phyloP scores from a whole-genome alignment of 2,329 filamentous ascomycete genomes.

The Microdochium paspali region DNA sequence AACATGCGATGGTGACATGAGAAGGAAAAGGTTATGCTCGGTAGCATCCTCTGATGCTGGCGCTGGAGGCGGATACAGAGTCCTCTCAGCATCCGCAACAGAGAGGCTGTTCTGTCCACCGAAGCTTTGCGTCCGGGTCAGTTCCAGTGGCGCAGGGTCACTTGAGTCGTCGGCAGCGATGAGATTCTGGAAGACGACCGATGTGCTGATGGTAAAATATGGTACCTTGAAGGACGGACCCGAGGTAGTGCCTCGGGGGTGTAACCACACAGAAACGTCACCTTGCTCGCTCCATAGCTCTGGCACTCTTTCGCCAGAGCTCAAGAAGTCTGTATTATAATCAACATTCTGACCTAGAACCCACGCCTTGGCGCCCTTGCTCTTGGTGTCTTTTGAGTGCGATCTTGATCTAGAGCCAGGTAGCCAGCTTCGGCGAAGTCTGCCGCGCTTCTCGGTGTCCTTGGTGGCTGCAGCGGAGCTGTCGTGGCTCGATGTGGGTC shows the following conservation, averaged over 20 bases:
- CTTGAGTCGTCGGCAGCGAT: conserved; percentile 36
- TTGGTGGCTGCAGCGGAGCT: conserved; percentile 22
- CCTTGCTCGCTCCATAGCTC: conserved; percentile 57
- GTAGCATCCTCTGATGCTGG: conserved; percentile 8
- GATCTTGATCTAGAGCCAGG: conserved; percentile 41
- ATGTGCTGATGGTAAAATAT: conserved; percentile 42
- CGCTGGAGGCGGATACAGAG: conserved; percentile 22
- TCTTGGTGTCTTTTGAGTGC: conserved; percentile 29
- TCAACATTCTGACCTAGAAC: conserved; percentile 44
- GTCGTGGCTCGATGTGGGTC: conserved; percentile 24
- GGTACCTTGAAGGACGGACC: conserved; percentile 53
- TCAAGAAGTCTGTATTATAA: conserved; percentile 43
- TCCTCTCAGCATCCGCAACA: conserved; percentile 37
- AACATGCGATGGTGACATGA: background rate
- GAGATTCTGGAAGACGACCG: conserved; percentile 43
- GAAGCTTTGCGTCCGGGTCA: conserved; percentile 33
- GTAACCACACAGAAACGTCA: conserved; percentile 47
- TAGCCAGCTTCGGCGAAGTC: conserved; percentile 44
- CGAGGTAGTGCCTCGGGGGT: conserved; percentile 35
- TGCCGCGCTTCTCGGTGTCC: conserved; percentile 31
- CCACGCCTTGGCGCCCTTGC: conserved; percentile 34
- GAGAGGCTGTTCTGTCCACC: conserved; percentile 36
- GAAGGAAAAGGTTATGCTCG: background rate
- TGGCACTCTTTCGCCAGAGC: conserved; percentile 49
- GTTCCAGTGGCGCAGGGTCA: conserved; percentile 15